These are phyloP conservation scores for Pestalotiopsis fici DNA, from an alignment of 2,329 filamentous ascomycete genomes.

Conservation along the genomic window DNA sequence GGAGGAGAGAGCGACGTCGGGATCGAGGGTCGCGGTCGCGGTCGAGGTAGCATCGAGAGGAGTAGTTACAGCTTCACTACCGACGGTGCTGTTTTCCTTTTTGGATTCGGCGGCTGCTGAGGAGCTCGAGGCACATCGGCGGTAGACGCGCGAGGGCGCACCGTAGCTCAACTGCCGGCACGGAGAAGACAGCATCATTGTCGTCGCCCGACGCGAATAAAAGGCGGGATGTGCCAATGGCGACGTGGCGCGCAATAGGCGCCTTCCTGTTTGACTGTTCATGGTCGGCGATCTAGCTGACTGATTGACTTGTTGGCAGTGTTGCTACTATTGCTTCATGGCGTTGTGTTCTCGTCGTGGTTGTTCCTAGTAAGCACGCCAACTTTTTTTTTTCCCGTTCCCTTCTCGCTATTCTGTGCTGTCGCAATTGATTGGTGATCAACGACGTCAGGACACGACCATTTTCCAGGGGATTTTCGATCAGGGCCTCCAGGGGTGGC, in stretches of 20 bases:
- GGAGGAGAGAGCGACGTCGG: slow-evolving; percentile 19
- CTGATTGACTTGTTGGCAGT: not conserved
- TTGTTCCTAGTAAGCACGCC: not conserved
- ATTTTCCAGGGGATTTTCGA: not conserved
- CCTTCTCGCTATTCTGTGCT: not conserved
- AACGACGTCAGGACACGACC: slow-evolving; percentile 11
- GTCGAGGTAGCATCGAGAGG: slow-evolving; percentile 12
- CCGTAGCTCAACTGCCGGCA: not conserved
- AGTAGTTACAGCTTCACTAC: slow-evolving; percentile 5
- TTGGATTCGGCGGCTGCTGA: slow-evolving; percentile 2
- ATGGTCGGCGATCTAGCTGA: slow-evolving; percentile 3
- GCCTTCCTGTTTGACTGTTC: slow-evolving; percentile 11
- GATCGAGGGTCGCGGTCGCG: not conserved
- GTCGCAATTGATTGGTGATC: slow-evolving; percentile 4
- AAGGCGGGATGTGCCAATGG: not conserved
- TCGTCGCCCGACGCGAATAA: not conserved
- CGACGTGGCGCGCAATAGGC: slow-evolving; percentile 8
- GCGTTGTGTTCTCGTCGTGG: not conserved
- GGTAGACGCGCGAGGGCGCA: not conserved
- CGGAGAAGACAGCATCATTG: not conserved
- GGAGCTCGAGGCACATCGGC: slow-evolving; percentile 5
- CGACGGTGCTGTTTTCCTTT: not conserved
- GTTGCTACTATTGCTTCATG: not conserved
- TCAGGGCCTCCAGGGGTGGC: not conserved
- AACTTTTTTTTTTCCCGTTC: not conserved